phyloP scores from a whole-genome alignment of 2,329 filamentous ascomycete species.

The Endothia cerciana region DNA sequence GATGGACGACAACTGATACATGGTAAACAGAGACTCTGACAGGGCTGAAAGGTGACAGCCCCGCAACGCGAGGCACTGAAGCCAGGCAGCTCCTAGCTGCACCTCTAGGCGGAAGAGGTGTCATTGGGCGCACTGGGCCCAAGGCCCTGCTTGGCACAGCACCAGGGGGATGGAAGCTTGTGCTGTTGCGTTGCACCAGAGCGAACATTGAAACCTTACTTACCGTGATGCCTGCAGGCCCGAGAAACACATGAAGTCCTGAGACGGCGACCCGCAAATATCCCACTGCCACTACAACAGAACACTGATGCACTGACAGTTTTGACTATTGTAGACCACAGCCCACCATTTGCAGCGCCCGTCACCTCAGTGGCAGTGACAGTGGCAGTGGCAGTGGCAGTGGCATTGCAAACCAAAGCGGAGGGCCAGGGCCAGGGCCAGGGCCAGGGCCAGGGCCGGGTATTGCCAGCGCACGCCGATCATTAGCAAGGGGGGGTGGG shows the following conservation, averaged over 20 bases:
- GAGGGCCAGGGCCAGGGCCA: neutral
- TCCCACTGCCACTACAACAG: neutral
- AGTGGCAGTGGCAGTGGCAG: neutral
- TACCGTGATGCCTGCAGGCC: neutral
- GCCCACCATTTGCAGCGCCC: neutral
- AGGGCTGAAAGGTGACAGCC: neutral
- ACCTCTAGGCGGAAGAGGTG: neutral
- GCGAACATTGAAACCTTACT: neutral
- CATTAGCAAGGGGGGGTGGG: neutral
- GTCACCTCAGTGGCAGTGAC: neutral
- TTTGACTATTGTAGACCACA: neutral
- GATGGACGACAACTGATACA: neutral
- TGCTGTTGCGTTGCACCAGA: neutral
- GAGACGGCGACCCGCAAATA: constrained; percentile 4
- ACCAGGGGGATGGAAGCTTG: neutral
- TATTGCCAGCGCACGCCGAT: constrained; percentile 12
- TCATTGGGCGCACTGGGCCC: neutral
- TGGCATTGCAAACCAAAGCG: constrained; percentile 7
- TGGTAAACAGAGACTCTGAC: neutral
- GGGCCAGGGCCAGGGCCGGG: neutral
- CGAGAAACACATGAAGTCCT: neutral
- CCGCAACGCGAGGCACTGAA: neutral
- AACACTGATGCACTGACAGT: constrained; percentile 1
- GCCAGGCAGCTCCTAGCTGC: constrained; percentile 2
- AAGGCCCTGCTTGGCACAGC: neutral